A percentile compares a stretch with the other conserved stretches of the same genome.
Evolutionary conservation across 345 rosid genomes (phyloP).

Genomic region (Limnanthes douglasii): DNA sequence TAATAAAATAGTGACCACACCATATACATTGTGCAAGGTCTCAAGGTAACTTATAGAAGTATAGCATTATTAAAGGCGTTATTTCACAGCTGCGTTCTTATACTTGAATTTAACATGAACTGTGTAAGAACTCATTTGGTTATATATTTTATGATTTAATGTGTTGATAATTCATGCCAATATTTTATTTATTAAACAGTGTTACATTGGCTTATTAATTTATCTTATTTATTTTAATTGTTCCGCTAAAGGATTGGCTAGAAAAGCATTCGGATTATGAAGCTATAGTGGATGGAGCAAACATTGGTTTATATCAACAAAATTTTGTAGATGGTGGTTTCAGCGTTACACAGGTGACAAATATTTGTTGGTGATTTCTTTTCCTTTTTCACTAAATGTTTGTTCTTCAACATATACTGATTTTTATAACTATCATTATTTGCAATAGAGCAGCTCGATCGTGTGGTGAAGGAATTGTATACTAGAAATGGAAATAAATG

Average conservation of each 20-base stretch:
- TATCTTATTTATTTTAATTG: neutral
- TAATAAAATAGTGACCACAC: too few species aligned
- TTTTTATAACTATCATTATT: constrained; percentile 5
- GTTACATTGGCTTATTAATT: neutral
- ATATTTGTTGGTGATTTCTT: neutral
- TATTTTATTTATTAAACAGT: too few species aligned
- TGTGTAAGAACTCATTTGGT: too few species aligned
- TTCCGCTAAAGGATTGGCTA: constrained; percentile 47
- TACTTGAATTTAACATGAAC: too few species aligned
- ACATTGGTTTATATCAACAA: constrained; percentile 81
- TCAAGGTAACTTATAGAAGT: too few species aligned
- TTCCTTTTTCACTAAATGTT: neutral
- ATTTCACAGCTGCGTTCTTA: too few species aligned
- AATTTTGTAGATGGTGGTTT: constrained; percentile 81
- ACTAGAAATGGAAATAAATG: constrained; percentile 34
- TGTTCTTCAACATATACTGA: too few species aligned
- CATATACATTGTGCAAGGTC: too few species aligned
- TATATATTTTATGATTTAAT: too few species aligned
- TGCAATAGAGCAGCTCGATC: constrained; percentile 73
- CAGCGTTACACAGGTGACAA: constrained; percentile 55
- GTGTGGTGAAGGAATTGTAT: constrained; percentile 51
- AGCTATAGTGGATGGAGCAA: constrained; percentile 87
- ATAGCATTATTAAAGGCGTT: too few species aligned
- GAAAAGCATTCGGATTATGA: constrained; percentile 39
- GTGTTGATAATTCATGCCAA: too few species aligned